Percentiles rank a stretch among this genome's conserved stretches.
These are phyloP conservation scores for Ceratocystis lukuohia DNA, from an alignment of 2,329 filamentous ascomycete genomes.

Conservation along the genomic window DNA sequence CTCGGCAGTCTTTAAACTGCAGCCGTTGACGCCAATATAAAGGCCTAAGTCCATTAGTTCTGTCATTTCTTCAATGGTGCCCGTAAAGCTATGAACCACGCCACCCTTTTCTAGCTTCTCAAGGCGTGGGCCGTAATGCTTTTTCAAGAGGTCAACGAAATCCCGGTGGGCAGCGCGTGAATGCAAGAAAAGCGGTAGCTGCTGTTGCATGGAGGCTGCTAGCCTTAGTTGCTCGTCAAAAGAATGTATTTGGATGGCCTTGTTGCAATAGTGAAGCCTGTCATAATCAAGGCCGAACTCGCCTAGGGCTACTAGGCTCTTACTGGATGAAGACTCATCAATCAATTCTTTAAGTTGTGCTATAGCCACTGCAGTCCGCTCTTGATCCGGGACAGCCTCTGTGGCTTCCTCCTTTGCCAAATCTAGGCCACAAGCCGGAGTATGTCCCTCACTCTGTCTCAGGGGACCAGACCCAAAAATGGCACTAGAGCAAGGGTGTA, in stretches of 20 bases:
- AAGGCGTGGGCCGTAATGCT: conserved; percentile 42
- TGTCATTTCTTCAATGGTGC: conserved; percentile 70
- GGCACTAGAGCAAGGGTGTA: conserved; percentile 80
- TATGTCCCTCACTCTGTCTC: conserved; percentile 35
- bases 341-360: conserved; percentile 52
- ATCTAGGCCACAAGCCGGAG: conserved; percentile 41
- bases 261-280: conserved; percentile 67
- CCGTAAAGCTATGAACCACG: conserved; percentile 91
- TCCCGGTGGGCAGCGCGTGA: conserved; percentile 76
- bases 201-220: conserved; percentile 52
- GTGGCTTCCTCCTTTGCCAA: conserved; percentile 38
- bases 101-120: conserved; percentile 58
- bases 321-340: conserved; percentile 37
- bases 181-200: conserved; percentile 83
- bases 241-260: conserved; percentile 66
- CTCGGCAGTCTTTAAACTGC: conserved; percentile 85
- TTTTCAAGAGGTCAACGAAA: conserved; percentile 59
- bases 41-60: conserved; percentile 68
- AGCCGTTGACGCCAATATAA: conserved; percentile 91
- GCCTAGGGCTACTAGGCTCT: conserved; percentile 65
- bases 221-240: conserved; percentile 74
- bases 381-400: conserved; percentile 28
- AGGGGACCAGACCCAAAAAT: conserved; percentile 51
- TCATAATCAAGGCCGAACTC: conserved; percentile 97
- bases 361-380: conserved; percentile 38